phyloP scores from a whole-genome alignment of 495 filamentous ascomycete species.

The Parathielavia hyrcaniae region DNA sequence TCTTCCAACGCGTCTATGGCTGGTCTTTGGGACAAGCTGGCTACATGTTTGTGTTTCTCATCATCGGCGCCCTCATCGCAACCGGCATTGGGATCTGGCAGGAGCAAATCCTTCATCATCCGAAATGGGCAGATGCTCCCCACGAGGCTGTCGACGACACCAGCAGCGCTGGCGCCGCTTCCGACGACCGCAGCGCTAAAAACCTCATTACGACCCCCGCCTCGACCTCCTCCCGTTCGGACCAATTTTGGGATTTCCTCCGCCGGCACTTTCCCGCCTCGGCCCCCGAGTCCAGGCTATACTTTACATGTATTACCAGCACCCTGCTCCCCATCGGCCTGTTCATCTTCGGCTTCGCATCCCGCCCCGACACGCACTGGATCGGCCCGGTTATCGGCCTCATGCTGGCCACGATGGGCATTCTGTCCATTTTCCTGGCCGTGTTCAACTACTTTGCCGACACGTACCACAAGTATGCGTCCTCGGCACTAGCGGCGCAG shows the following conservation, averaged over 20 bases:
- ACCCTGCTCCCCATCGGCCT: constrained; percentile 61
- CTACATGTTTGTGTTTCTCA: constrained; percentile 69
- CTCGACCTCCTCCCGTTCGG: neutral
- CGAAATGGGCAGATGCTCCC: constrained; percentile 29
- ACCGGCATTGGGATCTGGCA: constrained; percentile 73
- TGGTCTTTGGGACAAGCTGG: constrained; percentile 64
- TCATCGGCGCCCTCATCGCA: constrained; percentile 58
- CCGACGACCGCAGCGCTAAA: neutral
- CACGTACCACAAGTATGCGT: constrained; percentile 76
- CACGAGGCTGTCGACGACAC: constrained; percentile 15
- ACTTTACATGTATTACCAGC: constrained; percentile 72
- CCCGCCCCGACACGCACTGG: constrained; percentile 62
- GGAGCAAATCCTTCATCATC: constrained; percentile 44
- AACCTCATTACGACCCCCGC: neutral
- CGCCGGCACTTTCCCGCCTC: constrained; percentile 39
- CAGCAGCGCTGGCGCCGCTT: constrained; percentile 15
- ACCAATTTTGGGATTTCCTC: constrained; percentile 34
- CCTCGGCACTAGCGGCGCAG: constrained; percentile 82
- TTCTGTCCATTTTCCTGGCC: constrained; percentile 81
- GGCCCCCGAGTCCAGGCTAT: constrained; percentile 72
- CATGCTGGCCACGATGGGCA: constrained; percentile 73
- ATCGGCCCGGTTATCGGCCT: constrained; percentile 69
- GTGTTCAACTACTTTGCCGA: constrained; percentile 96
- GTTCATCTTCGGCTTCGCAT: constrained; percentile 70
- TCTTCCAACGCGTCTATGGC: constrained; percentile 63